Conservation (phyloP, 2,329 filamentous ascomycete species). For the Venturia nashicola region DNA sequence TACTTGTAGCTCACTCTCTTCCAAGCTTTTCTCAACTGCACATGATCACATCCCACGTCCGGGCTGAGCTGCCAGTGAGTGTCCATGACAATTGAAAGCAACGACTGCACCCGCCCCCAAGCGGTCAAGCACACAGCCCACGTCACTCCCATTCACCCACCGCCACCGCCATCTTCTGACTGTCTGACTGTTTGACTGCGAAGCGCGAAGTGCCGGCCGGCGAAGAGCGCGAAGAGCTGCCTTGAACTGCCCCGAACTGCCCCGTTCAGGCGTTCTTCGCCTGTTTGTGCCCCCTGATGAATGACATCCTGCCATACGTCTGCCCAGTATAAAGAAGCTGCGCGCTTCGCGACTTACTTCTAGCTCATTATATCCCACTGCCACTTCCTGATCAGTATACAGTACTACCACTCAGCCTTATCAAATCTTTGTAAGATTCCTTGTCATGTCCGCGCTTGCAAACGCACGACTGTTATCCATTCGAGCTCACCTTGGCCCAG, state of each 20-base stretch:
- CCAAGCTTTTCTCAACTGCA: background rate
- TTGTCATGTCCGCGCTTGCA: background rate
- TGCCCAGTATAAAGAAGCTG: background rate
- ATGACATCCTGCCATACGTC: background rate
- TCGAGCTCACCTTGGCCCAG: background rate
- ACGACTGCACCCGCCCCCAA: background rate
- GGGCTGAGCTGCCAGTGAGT: background rate
- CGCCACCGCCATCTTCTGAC: background rate
- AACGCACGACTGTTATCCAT: background rate
- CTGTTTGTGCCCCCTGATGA: background rate
- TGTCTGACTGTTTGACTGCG: background rate
- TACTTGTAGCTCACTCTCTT: background rate
- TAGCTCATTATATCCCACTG: background rate
- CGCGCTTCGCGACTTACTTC: background rate
- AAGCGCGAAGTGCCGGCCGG: background rate
- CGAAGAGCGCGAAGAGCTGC: background rate
- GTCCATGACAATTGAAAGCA: background rate
- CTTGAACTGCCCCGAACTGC: background rate
- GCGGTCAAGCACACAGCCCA: background rate
- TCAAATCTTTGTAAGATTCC: background rate
- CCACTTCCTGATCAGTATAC: background rate
- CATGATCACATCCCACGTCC: background rate
- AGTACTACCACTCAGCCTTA: background rate
- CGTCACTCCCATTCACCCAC: background rate
- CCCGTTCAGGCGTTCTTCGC: background rate